Evolutionary conservation across 352 stramenopile genomes (phyloP).

Genomic region (Phytopythium litorale): DNA sequence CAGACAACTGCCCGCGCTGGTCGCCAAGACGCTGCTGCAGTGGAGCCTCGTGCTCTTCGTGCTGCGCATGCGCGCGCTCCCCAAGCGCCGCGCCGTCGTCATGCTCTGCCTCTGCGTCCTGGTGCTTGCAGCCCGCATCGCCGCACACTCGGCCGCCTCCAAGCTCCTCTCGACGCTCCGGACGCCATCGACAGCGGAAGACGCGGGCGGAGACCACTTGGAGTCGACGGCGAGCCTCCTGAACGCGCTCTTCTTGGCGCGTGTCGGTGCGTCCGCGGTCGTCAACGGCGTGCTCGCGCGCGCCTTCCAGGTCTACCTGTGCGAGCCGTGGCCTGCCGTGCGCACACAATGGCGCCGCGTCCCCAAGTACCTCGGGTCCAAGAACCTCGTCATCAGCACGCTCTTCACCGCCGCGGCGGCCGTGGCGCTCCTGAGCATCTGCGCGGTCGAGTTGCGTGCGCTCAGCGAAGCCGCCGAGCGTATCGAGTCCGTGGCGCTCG

Average conservation of each 20-base stretch:
- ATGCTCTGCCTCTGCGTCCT: conserved; percentile 47
- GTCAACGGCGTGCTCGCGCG: conserved; percentile 35
- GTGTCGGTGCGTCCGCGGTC: conserved; percentile 20
- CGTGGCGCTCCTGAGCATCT: conserved; percentile 37
- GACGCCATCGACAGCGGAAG: neutral
- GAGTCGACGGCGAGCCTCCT: conserved; percentile 36
- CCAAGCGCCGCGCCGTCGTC: conserved; percentile 25
- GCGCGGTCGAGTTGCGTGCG: conserved; percentile 30
- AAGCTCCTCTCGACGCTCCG: conserved; percentile 19
- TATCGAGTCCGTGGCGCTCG: conserved; percentile 46
- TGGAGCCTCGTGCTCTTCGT: conserved; percentile 47
- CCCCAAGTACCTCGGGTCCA: conserved; percentile 56
- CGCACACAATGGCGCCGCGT: conserved; percentile 39
- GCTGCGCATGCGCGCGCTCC: conserved; percentile 22
- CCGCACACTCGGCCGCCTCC: conserved; percentile 38
- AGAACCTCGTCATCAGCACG: conserved; percentile 52
- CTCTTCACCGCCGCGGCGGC: conserved; percentile 39
- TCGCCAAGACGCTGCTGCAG: conserved; percentile 45
- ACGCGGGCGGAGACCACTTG: conserved; percentile 3
- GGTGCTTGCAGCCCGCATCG: conserved; percentile 39
- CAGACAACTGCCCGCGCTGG: conserved; percentile 25
- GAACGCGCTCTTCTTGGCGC: conserved; percentile 41
- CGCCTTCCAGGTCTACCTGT: conserved; percentile 53
- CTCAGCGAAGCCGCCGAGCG: conserved; percentile 43
- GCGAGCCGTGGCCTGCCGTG: conserved; percentile 27